A percentile compares a stretch with the other conserved stretches of the same genome.
Evolutionary conservation across 164 flowering plant genomes (phyloP).

Genomic region (Piper longum): DNA sequence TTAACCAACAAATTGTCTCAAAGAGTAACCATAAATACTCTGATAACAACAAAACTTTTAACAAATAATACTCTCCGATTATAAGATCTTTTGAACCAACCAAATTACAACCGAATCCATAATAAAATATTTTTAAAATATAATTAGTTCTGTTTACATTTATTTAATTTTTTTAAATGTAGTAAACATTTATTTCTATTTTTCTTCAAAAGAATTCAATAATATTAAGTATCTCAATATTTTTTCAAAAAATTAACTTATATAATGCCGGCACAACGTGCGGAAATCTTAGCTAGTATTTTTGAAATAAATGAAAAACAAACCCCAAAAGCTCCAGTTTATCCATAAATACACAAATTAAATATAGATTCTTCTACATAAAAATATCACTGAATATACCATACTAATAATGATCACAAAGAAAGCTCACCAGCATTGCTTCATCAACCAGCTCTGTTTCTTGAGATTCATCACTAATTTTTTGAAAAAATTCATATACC

Average conservation of each 20-base stretch:
- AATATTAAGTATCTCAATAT: no score
- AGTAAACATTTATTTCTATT: no score
- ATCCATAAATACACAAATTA: neutral
- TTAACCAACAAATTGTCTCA: neutral
- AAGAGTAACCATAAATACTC: neutral
- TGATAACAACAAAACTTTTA: no score
- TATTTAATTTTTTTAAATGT: no score
- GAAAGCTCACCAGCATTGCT: conserved; percentile 33
- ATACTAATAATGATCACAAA: neutral
- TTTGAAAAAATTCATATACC: conserved; percentile 14
- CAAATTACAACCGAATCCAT: neutral
- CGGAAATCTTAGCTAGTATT: neutral
- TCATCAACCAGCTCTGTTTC: conserved; percentile 30
- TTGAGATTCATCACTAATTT: conserved; percentile 11
- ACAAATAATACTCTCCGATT: no score
- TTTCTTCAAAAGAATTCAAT: no score
- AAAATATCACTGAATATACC: neutral
- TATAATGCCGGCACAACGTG: neutral
- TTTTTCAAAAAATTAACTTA: no score
- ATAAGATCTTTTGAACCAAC: no score
- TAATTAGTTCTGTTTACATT: no score
- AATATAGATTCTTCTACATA: neutral
- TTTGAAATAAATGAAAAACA: neutral
- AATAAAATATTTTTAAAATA: neutral
- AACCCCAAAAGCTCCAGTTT: neutral